phyloP scores from a whole-genome alignment of 768 basidiomycete species.

The Leucocoprinus sp. region DNA sequence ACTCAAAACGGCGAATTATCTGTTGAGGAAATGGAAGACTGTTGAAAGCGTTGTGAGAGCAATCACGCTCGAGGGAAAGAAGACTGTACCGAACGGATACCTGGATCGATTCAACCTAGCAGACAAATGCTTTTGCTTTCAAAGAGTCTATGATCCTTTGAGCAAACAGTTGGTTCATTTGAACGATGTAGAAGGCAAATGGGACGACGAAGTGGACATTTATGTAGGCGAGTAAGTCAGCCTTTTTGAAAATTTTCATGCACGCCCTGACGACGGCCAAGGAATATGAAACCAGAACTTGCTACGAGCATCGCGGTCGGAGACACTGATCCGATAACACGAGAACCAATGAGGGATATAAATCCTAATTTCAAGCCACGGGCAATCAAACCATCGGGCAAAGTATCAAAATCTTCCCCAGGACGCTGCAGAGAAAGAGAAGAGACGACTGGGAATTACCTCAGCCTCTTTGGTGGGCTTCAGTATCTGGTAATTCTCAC shows the following conservation, averaged over 20 bases:
- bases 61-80: constrained; percentile 76
- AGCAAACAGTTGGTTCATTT: constrained; percentile 61
- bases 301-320: constrained; percentile 66
- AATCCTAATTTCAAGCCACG: constrained; percentile 56
- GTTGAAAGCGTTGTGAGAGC: constrained; percentile 75
- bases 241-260: not conserved
- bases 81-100: constrained; percentile 72
- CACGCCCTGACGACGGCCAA: constrained; percentile 21
- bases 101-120: constrained; percentile 68
- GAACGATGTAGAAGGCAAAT: constrained; percentile 47
- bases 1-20: constrained; percentile 81
- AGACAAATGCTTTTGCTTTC: constrained; percentile 88
- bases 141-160: constrained; percentile 82
- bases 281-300: constrained; percentile 52
- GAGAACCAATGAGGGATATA: constrained; percentile 70
- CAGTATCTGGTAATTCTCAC: constrained; percentile 12
- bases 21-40: constrained; percentile 80
- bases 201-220: constrained; percentile 54
- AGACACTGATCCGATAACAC: constrained; percentile 61
- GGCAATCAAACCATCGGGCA: constrained; percentile 31
- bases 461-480: constrained; percentile 55
- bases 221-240: constrained; percentile 61
- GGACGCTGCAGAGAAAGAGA: constrained; percentile 42
- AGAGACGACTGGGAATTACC: constrained; percentile 36
- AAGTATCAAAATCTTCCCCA: constrained; percentile 16